Percentiles rank a stretch among this genome's conserved stretches.
These are phyloP conservation scores for Trichoderma endophyticum DNA, from an alignment of 2,329 filamentous ascomycete species.

Conservation along the genomic window DNA sequence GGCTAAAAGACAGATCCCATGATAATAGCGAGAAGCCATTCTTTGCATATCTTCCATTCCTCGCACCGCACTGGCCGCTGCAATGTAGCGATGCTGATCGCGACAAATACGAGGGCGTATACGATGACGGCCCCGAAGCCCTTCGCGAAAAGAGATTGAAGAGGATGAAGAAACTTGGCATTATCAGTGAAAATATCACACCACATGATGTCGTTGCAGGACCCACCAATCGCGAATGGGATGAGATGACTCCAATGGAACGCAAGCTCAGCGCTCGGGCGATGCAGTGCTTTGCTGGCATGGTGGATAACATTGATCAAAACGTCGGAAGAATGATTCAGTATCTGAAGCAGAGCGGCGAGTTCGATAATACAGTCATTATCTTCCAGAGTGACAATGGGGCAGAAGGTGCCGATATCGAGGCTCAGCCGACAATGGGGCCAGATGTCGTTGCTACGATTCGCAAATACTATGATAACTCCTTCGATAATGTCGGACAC, in stretches of 20 bases:
- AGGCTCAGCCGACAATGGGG: constrained; percentile 35
- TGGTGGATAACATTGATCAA: constrained; percentile 60
- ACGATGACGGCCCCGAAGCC: constrained; percentile 58
- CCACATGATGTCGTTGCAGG: constrained; percentile 44
- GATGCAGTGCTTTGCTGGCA: constrained; percentile 62
- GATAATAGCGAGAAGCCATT: constrained; percentile 40
- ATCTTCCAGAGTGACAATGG: constrained; percentile 63
- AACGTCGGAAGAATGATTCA: constrained; percentile 58
- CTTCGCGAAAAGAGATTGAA: constrained; percentile 41
- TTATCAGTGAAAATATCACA: constrained; percentile 38
- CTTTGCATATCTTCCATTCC: constrained; percentile 60
- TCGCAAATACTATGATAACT: constrained; percentile 25
- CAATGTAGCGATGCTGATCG: constrained; percentile 33
- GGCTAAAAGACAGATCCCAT: background rate
- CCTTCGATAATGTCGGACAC: background rate
- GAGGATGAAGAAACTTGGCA: constrained; percentile 46
- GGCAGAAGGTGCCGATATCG: constrained; percentile 57
- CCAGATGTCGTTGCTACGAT: constrained; percentile 21
- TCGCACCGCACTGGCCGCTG: constrained; percentile 61
- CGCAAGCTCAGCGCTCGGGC: constrained; percentile 46
- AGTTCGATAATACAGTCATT: constrained; percentile 62
- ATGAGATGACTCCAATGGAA: constrained; percentile 44
- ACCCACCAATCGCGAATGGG: constrained; percentile 39
- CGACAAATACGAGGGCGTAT: constrained; percentile 45
- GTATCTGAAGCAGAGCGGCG: constrained; percentile 52